Conservation (phyloP, 164 flowering plant species). For the Umbellularia californica region DNA sequence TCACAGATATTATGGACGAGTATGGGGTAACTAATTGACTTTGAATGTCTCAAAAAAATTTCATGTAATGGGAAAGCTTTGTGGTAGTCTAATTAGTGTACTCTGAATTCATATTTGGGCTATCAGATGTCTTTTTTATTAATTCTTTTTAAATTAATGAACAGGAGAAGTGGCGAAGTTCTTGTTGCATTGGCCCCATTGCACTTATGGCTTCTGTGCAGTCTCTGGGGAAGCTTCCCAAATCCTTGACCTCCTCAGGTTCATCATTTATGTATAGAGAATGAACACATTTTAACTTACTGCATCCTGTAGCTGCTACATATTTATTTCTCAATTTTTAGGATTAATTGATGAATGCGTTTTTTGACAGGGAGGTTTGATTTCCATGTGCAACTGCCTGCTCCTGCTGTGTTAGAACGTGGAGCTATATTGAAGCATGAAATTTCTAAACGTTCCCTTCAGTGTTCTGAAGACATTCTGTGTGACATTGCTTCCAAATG, state of each 20-base stretch:
- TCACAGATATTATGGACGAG: conserved; percentile 78
- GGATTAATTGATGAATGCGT: conserved; percentile 7
- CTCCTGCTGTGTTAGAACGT: conserved; percentile 82
- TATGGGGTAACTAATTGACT: conserved; percentile 48
- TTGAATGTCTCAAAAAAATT: background rate
- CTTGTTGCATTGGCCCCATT: conserved; percentile 82
- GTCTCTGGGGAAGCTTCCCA: conserved; percentile 63
- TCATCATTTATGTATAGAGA: background rate
- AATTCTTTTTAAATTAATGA: conserved; percentile 2
- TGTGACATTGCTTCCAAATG: conserved; percentile 73
- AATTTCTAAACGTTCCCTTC: conserved; percentile 64
- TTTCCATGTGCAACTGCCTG: conserved; percentile 80
- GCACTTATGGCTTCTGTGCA: conserved; percentile 80
- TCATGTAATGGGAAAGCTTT: background rate
- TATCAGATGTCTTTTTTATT: background rate
- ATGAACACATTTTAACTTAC: background rate
- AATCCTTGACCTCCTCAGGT: conserved; percentile 78
- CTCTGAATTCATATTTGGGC: background rate
- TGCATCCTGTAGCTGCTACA: background rate
- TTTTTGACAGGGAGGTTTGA: conserved; percentile 77
- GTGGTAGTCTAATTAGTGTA: background rate
- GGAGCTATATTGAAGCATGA: conserved; percentile 79
- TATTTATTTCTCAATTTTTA: background rate
- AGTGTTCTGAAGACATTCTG: conserved; percentile 65
- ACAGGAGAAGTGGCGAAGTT: conserved; percentile 64